Conservation (phyloP, 179 eudicot genomes). For the Beta corolliflora region DNA sequence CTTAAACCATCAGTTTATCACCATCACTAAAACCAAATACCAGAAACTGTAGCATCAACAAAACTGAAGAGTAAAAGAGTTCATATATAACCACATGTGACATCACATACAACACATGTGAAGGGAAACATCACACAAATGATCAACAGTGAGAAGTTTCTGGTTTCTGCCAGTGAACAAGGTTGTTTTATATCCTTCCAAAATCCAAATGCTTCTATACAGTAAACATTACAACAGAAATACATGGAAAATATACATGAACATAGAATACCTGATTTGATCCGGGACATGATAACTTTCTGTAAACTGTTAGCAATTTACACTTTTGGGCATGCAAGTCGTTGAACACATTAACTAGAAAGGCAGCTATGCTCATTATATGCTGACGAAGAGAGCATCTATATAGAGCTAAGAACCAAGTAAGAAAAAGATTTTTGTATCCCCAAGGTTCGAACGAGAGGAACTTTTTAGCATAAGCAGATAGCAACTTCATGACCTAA, state of each 20-base stretch:
- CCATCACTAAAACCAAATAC: neutral
- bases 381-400: neutral
- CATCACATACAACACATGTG: constrained; percentile 1
- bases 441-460: neutral
- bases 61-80: neutral
- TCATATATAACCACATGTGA: neutral
- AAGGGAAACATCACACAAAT: neutral
- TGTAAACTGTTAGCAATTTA: neutral
- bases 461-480: neutral
- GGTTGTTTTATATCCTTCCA: neutral
- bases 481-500: constrained; percentile 10
- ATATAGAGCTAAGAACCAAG: neutral
- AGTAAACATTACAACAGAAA: neutral
- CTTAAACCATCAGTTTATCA: neutral
- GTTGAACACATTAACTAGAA: neutral
- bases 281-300: neutral
- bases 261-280: neutral
- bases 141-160: neutral
- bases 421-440: neutral
- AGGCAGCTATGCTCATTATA: neutral
- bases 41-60: neutral
- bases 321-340: neutral
- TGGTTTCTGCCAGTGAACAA: neutral
- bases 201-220: neutral
- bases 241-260: neutral